Evolutionary conservation across 139 green algal species (phyloP).

Genomic region (Spirogloea muscicola): DNA sequence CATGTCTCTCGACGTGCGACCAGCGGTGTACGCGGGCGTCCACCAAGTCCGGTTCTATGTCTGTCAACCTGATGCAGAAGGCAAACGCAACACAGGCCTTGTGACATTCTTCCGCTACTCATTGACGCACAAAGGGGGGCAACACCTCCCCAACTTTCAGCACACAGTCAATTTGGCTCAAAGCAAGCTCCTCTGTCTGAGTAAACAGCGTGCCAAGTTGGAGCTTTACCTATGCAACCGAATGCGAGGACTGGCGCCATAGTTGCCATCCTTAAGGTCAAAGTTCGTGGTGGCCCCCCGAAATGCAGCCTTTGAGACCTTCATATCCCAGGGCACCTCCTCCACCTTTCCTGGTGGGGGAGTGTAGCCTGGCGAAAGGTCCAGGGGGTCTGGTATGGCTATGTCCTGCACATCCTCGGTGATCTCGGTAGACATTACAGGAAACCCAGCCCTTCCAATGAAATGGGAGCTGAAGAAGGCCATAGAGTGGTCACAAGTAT

Average conservation of each 20-base stretch:
- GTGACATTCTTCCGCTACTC: too few species aligned
- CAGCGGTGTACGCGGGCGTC: constrained; percentile 22
- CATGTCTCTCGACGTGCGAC: not conserved
- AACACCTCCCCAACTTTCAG: too few species aligned
- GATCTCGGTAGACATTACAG: constrained; percentile 6
- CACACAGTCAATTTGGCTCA: too few species aligned
- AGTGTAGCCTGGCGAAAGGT: constrained; percentile 14
- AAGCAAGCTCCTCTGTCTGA: too few species aligned
- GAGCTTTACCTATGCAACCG: too few species aligned
- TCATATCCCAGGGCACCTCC: constrained; percentile 20
- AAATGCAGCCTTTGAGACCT: constrained; percentile 16
- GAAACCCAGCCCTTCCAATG: constrained; percentile 1
- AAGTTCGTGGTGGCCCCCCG: constrained; percentile 25
- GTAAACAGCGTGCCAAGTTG: too few species aligned
- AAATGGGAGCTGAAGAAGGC: constrained; percentile 18
- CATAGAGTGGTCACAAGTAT: constrained; percentile 34
- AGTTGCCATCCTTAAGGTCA: constrained; percentile 18
- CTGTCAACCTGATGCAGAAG: too few species aligned
- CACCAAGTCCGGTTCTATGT: constrained; percentile 1
- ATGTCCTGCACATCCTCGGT: constrained; percentile 11
- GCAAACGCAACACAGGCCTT: too few species aligned
- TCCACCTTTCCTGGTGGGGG: constrained; percentile 1
- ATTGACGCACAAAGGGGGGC: too few species aligned
- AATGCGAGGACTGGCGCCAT: constrained; percentile 17
- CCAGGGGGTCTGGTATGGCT: constrained; percentile 13